phyloP scores from a whole-genome alignment of 73 alveolate genomes.

The Paramecium tetraurelia region DNA sequence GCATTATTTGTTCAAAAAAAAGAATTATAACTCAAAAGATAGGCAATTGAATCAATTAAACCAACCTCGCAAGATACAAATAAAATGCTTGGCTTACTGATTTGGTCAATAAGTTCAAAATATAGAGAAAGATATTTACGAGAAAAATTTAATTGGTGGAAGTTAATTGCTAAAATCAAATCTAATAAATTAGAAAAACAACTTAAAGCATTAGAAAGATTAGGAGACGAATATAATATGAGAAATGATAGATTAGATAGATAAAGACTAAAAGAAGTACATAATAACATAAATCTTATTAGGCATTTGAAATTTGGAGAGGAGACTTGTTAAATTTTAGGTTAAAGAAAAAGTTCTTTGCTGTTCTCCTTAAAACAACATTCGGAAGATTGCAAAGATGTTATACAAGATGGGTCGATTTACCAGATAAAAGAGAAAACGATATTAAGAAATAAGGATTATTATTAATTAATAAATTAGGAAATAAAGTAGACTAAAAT shows the following conservation, averaged over 20 bases:
- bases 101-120: neutral
- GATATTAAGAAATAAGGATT: conserved; percentile 9
- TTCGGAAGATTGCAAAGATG: conserved; percentile 24
- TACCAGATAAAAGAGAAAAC: conserved; percentile 15
- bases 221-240: conserved; percentile 30
- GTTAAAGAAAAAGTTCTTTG: conserved; percentile 30
- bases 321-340: neutral
- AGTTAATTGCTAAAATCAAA: neutral
- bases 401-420: neutral
- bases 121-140: conserved; percentile 2
- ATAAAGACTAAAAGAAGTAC: conserved; percentile 15
- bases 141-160: conserved; percentile 3
- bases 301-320: conserved; percentile 21
- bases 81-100: neutral
- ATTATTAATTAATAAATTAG: conserved; percentile 12
- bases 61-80: neutral
- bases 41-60: neutral
- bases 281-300: neutral
- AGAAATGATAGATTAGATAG: conserved; percentile 9
- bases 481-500: neutral
- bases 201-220: neutral
- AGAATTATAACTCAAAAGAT: neutral
- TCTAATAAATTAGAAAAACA: neutral
- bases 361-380: conserved; percentile 2
- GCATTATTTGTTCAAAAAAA: neutral